Base-by-base conservation (phyloP, 768 basidiomycete species). In the Podaxis sp. region DNA sequence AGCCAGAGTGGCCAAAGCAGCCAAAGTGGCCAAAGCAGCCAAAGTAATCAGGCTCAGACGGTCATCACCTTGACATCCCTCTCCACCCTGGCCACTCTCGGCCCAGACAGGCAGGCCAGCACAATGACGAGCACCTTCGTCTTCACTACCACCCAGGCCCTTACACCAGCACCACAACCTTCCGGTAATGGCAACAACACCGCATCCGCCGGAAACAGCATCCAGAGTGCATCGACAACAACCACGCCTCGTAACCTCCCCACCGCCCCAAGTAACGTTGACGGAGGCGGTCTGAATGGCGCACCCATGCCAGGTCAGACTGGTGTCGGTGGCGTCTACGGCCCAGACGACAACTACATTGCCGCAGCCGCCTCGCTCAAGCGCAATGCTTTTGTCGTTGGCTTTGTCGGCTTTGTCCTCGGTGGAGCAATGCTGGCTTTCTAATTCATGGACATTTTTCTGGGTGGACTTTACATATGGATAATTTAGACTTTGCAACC, bases 291-390 rank as follows among this genome's bases (percentile, higher is more conserved):
- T 13, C 40, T 24, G 8, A 65, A 74, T 30, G 84, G 84, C 26
- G 89, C 89, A 2, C 89, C 89, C 9, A 73, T 76, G 51, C 90
- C 89, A 26, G 89, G 89, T 22, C 73, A 77, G 53, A 65, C 76
- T 19, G 80, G 74, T 48, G 54, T 71, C 4, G 74, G 84, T 28
- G 87, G 87, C 36, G 73, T 81, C 39, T 88, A 80, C 64, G 90
- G 90, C n/a, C 90, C 90, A 52, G 79, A 80, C 52, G 89, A 92
- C 68, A 72, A 78, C 57, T 91, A 86, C 74, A 86, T 85, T 65
- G 82, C 87, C 30, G 82, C 79, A 12, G 90, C 84, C 6, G 67
- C 76, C 2, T 73, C 78, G 1, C 76, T 87, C 42, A 77, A 77
- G 44, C 69, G 75, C 66, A 84, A 82, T 63, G 74, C 79, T 4